Evolutionary conservation across 2,329 filamentous ascomycete genomes (phyloP), one percentile per base, ranked within the genome.

Genomic region (Penicillium sclerotiorum): DNA sequence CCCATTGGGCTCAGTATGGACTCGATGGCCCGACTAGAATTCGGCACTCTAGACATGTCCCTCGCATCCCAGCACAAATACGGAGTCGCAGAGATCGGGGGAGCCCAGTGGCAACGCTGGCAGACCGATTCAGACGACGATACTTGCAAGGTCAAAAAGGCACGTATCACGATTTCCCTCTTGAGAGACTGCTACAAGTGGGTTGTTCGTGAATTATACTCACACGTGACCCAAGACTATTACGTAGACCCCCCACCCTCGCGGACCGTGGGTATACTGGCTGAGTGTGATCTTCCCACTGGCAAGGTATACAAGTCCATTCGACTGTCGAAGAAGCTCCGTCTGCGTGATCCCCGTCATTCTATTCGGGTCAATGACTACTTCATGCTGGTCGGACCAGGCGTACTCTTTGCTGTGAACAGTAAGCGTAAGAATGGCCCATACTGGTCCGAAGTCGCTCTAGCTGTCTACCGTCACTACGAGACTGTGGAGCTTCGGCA

Each of bases 401-500:
- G 40, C 0, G 40, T 41, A 5, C 47, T 53, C 35, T 49, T 51
- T 8, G 41, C 51, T 9, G 18, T 47, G 11, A 15, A 35, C 15
- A 46, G 52, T n/a, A 15, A 23, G 2, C 36, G 49, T 7, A 28
- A 22, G 8, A 6, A 48, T 8, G 49, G 52, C 8, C 45, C 45
- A 15, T 35, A 49, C 32, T 50, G 45, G 49, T 52, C 52, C 7
- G 52, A 55, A 3, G 48, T 55, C 7, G 43, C 46, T 4, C 18
- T 47, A 8, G 46, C 52, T 6, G 33, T 32, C 7, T 52, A 52
- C 22, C 43, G 36, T 12, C 35, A 38, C 5, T 49, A 49, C 20
- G 13, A 52, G 11, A 33, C 17, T 1, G 46, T 32, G 22, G 15
- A 42, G 6, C 28, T 52, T 13, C 23, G 27, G 9, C 45, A 47